Percentiles rank a stretch among this genome's conserved stretches.
Evolutionary conservation across 306 rosid species (phyloP).

Genomic region (Pterocarpus santalinus): DNA sequence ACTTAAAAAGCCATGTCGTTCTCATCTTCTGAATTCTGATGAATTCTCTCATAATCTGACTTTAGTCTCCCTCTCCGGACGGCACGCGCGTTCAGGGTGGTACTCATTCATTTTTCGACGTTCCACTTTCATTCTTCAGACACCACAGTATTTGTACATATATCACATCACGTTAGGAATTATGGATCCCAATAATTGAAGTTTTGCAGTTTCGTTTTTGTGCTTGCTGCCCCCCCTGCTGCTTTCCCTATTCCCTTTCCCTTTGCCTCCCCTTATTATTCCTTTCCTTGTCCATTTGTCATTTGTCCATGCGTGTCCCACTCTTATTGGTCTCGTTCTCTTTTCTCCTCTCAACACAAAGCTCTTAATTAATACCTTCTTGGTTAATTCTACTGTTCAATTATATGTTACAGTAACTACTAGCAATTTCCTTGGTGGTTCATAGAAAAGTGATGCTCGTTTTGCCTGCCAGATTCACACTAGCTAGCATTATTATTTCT

Average conservation of each 20-base stretch:
- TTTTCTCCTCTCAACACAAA: not conserved
- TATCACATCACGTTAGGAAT: conserved; percentile 33
- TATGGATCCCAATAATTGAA: conserved; percentile 42
- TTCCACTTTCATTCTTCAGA: conserved; percentile 10
- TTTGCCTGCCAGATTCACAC: not conserved
- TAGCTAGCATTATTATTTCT: not conserved
- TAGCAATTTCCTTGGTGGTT: not conserved
- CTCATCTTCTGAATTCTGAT: not conserved
- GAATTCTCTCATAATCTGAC: not conserved
- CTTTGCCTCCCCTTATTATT: conserved; percentile 45
- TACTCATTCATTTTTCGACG: not conserved
- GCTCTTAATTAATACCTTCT: not conserved
- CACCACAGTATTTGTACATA: not conserved
- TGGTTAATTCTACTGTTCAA: not conserved
- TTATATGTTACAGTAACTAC: not conserved
- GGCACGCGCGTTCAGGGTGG: conserved; percentile 75
- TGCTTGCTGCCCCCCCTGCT: not conserved
- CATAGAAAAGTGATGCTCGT: not conserved
- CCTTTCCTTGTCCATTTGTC: conserved; percentile 41
- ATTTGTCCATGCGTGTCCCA: not conserved
- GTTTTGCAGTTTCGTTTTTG: not conserved
- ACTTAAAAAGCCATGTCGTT: conserved; percentile 1
- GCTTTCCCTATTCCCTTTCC: conserved; percentile 43
- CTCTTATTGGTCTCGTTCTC: not conserved
- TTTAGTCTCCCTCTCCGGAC: conserved; percentile 63